Percentiles rank a stretch among this genome's conserved stretches.
Evolutionary conservation across 208 protist species (phyloP).

Genomic region (Leishmania braziliensis): DNA sequence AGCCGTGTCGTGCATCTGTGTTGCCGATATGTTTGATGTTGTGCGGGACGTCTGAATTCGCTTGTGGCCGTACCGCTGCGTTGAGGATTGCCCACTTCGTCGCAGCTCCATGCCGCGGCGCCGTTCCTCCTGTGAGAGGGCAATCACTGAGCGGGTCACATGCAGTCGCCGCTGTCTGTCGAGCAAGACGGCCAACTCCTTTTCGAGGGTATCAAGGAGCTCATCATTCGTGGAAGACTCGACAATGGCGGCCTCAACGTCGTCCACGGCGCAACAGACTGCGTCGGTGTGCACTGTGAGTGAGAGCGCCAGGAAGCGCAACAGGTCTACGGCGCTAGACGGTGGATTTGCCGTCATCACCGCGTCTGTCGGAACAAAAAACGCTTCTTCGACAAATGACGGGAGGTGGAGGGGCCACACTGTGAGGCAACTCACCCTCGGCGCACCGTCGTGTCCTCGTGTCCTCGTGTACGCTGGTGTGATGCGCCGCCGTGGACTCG

Average conservation of each 20-base stretch:
- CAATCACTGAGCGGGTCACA: conserved; percentile 37
- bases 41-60: conserved; percentile 32
- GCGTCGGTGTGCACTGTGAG: conserved; percentile 77
- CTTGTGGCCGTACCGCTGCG: conserved; percentile 3
- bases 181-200: conserved; percentile 41
- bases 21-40: conserved; percentile 1
- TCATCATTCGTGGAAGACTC: conserved; percentile 65
- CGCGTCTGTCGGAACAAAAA: not conserved
- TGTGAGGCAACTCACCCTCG: not conserved
- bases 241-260: conserved; percentile 43
- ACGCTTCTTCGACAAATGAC: not conserved
- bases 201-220: conserved; percentile 46
- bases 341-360: not conserved
- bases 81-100: not conserved
- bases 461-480: not conserved
- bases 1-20: not conserved
- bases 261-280: conserved; percentile 58
- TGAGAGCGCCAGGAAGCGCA: conserved; percentile 72
- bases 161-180: conserved; percentile 54
- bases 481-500: not conserved
- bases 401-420: no score
- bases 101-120: conserved; percentile 20
- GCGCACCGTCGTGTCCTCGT: not conserved
- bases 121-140: conserved; percentile 33
- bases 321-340: conserved; percentile 43